A percentile compares a stretch with the other conserved stretches of the same genome.
Evolutionary conservation across 1,284 basidiomycete species (phyloP).

Genomic region (Kwoniella shivajii): DNA sequence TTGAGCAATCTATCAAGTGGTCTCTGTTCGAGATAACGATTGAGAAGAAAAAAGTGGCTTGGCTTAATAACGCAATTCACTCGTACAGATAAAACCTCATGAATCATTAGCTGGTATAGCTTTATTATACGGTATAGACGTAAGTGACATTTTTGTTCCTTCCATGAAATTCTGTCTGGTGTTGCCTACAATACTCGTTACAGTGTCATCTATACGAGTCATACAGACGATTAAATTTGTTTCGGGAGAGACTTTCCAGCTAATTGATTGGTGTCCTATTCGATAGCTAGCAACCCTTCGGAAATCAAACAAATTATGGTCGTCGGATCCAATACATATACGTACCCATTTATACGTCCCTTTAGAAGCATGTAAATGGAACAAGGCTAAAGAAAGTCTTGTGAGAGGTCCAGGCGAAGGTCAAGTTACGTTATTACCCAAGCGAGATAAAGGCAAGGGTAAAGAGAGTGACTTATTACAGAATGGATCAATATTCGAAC

Average conservation of each 20-base stretch:
- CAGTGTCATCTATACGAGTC: no score
- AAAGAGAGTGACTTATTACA: slow-evolving; percentile 13
- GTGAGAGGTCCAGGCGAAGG: slow-evolving; percentile 47
- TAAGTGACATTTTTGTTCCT: slow-evolving; percentile 46
- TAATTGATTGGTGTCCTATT: no score
- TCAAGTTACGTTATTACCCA: slow-evolving; percentile 46
- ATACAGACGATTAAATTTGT: not conserved
- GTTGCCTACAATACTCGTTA: not conserved
- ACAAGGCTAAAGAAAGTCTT: slow-evolving; percentile 44
- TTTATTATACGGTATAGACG: slow-evolving; percentile 78
- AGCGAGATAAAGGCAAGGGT: slow-evolving; percentile 22
- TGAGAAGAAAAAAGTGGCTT: not conserved
- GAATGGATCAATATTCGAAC: slow-evolving; percentile 9
- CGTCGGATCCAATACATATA: slow-evolving; percentile 83
- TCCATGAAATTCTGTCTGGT: not conserved
- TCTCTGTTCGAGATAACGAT: not conserved
- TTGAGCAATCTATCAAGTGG: not conserved
- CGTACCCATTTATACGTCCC: slow-evolving; percentile 81
- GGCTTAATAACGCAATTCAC: no score
- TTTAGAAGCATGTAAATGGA: slow-evolving; percentile 53
- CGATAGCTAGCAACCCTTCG: slow-evolving; percentile 68
- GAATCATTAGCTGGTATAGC: slow-evolving; percentile 84
- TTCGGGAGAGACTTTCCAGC: no score
- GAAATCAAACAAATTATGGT: slow-evolving; percentile 84
- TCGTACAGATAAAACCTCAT: slow-evolving; percentile 62